These are phyloP conservation scores for Syzygium oleosum DNA, from an alignment of 345 rosid species.

Conservation along the genomic window DNA sequence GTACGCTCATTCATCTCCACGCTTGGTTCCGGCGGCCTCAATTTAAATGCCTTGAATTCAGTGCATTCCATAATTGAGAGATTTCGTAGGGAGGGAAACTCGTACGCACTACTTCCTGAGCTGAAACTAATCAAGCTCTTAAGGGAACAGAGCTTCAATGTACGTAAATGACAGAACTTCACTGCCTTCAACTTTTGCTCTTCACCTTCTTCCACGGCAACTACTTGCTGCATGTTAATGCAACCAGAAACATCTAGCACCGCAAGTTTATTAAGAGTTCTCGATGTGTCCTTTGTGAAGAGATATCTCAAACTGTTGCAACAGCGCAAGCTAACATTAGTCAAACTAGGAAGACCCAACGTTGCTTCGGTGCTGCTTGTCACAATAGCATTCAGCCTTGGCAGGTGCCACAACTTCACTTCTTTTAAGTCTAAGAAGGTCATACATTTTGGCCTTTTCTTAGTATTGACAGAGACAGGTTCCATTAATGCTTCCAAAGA, in stretches of 20 bases:
- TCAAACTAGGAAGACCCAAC: not conserved
- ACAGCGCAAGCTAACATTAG: too few relatives aligned
- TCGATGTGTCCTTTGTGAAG: not conserved
- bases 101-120: not conserved
- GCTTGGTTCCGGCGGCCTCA: fast-evolving
- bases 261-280: not conserved
- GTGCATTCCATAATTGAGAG: not conserved
- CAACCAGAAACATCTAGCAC: not conserved
- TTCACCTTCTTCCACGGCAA: not conserved
- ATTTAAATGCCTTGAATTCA: not conserved
- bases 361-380: not conserved
- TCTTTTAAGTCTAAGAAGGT: not conserved
- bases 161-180: not conserved
- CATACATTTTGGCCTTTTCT: not conserved
- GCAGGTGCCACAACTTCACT: not conserved
- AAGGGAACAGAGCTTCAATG: not conserved
- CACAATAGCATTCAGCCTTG: not conserved
- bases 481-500: not conserved
- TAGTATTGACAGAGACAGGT: too few relatives aligned
- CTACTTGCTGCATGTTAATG: not conserved
- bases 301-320: not conserved
- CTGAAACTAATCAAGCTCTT: not conserved
- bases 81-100: not conserved
- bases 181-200: not conserved
- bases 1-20: not conserved